Evolutionary conservation across 208 protist genomes (phyloP).

Genomic region (Trypanosoma theileri): DNA sequence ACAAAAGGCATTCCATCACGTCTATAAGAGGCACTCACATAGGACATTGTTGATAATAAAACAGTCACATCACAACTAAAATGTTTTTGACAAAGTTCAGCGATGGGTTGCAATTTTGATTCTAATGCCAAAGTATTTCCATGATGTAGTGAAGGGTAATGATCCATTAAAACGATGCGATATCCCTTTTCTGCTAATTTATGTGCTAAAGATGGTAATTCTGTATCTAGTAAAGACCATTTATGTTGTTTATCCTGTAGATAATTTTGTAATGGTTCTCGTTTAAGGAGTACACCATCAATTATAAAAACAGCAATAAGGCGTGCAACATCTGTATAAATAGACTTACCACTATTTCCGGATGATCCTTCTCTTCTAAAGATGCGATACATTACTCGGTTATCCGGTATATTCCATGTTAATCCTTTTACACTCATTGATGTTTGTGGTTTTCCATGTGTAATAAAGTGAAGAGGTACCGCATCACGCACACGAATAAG

Average conservation of each 20-base stretch:
- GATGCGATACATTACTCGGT: conserved; percentile 69
- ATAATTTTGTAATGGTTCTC: conserved; percentile 5
- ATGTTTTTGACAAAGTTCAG: conserved; percentile 36
- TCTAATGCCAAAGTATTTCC: conserved; percentile 46
- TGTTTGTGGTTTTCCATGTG: conserved; percentile 2
- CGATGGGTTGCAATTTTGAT: conserved; percentile 42
- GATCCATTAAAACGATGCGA: conserved; percentile 75
- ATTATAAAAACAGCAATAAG: conserved; percentile 76
- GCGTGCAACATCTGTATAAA: conserved; percentile 56
- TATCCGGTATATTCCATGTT: conserved; percentile 56
- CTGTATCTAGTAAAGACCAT: conserved; percentile 17
- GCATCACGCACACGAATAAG: conserved; percentile 34
- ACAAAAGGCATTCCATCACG: conserved; percentile 44
- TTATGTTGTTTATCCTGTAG: conserved; percentile 11
- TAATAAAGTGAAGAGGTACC: conserved; percentile 64
- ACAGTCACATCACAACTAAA: conserved; percentile 50
- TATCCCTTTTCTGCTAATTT: conserved; percentile 56
- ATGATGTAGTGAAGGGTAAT: conserved; percentile 82
- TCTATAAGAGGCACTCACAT: conserved; percentile 44
- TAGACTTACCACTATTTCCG: conserved; percentile 29
- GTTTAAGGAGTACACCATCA: conserved; percentile 45
- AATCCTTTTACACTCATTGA: conserved; percentile 31
- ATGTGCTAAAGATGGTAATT: conserved; percentile 30
- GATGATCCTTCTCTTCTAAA: conserved; percentile 36
- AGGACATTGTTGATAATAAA: conserved; percentile 74